A percentile compares a stretch with the other conserved stretches of the same genome.
Evolutionary conservation across 768 basidiomycete genomes (phyloP).

Genomic region (Pisolithus microcarpus): DNA sequence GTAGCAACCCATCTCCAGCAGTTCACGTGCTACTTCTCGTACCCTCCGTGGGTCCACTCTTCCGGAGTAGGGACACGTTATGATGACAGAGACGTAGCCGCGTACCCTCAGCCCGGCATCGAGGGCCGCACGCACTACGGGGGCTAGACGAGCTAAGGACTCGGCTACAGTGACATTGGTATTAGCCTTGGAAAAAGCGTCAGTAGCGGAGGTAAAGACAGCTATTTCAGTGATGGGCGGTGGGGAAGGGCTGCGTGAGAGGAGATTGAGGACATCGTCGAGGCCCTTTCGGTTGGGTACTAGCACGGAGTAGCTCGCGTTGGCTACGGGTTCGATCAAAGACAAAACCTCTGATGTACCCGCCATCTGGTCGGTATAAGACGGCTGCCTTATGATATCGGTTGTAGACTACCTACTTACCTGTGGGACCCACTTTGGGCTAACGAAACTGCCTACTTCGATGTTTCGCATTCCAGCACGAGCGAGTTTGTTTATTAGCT

Average conservation of each 20-base stretch:
- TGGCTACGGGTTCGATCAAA: conserved; percentile 43
- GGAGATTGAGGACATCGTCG: conserved; percentile 55
- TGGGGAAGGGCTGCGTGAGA: conserved; percentile 30
- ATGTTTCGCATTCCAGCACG: conserved; percentile 61
- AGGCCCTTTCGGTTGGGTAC: conserved; percentile 77
- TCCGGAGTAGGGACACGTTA: conserved; percentile 85
- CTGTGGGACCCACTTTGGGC: conserved; percentile 92
- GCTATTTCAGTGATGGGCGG: conserved; percentile 76
- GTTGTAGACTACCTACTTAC: conserved; percentile 30
- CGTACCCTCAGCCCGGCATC: conserved; percentile 61
- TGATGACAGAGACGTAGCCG: conserved; percentile 81
- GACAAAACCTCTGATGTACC: conserved; percentile 73
- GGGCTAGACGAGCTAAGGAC: conserved; percentile 55
- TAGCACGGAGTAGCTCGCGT: conserved; percentile 70
- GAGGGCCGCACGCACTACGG: conserved; percentile 56
- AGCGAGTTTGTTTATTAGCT: conserved; percentile 70
- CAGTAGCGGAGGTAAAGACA: conserved; percentile 84
- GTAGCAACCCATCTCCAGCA: conserved; percentile 90
- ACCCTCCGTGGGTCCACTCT: conserved; percentile 57
- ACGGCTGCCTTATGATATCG: not conserved
- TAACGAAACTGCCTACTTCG: conserved; percentile 87
- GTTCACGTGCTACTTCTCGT: conserved; percentile 57
- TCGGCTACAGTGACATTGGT: conserved; percentile 69
- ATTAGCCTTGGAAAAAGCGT: conserved; percentile 81
- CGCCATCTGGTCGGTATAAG: conserved; percentile 57